Base-by-base conservation (phyloP, 225 moss, liverwort and hornwort genomes). In the Lunularia cruciata region DNA sequence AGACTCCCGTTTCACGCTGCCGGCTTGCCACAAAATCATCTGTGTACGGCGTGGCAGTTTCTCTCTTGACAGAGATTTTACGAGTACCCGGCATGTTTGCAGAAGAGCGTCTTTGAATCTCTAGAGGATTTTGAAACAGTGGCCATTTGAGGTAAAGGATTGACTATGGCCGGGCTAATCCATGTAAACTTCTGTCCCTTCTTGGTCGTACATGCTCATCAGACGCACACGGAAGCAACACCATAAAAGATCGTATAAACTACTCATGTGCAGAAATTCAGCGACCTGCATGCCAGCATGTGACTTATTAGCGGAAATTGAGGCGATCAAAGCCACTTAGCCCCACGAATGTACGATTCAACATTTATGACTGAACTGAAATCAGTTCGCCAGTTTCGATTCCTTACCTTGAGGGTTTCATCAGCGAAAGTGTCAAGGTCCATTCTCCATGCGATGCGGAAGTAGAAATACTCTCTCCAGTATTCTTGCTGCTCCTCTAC, bases 361-460 rank as follows among this genome's bases (percentile, higher is more conserved):
- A 30, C 28, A 20, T 7, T 39, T 39, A 45, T 40, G 40, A 40
- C 40, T 6, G 13, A 13, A 40, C 8, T 40, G 40, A 40, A 40
- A 6, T 40, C 40, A 40, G 40, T 6, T 40, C 13, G 6, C 13
- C n/a, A 9, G 31, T 60, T 37, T 30, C 1, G 35, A 62, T 59
- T 0, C 23, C 57, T 52, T 65, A 81, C 81, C 81, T 73, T 42
- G 13, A 77, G 42, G 59, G 76, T 81, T 60, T 81, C 76, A 46
- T 81, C 81, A 0, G 81, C 81, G 27, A 81, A 81, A 49, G 33
- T 59, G 65, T 81, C 81, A 5, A 81, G 81, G 69, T 81, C 76
- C 69, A 70, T 70, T 47, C 65, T 76, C 76, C 81, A 81, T 0
- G 68, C 65, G 25, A 76, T 37, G 45, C 81, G 81, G 16, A 47